phyloP scores from a whole-genome alignment of 179 eudicot genomes.

The Spergularia azorica region DNA sequence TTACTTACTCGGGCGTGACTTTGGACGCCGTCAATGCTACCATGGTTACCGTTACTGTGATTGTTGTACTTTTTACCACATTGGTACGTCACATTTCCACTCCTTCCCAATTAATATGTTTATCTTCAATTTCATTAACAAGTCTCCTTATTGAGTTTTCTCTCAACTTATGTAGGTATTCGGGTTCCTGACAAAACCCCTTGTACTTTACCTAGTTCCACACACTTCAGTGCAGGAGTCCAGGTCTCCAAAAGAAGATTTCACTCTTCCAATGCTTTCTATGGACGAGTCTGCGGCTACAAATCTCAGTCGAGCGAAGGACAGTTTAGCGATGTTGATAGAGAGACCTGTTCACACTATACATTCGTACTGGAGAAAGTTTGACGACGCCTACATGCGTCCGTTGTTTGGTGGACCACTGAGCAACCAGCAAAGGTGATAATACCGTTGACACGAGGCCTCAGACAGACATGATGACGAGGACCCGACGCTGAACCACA shows the following conservation, averaged over 20 bases:
- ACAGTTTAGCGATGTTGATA: constrained; percentile 69
- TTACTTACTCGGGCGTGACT: constrained; percentile 78
- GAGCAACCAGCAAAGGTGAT: constrained; percentile 15
- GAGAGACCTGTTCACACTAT: constrained; percentile 88
- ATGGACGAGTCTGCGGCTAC: constrained; percentile 72
- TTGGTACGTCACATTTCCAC: constrained; percentile 38
- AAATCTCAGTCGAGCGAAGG: constrained; percentile 66
- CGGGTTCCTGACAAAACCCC: constrained; percentile 87
- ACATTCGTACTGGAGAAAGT: constrained; percentile 89
- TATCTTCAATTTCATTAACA: neutral
- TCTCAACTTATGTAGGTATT: constrained; percentile 53
- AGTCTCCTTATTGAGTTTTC: neutral
- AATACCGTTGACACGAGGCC: too few relatives aligned
- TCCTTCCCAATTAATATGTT: neutral
- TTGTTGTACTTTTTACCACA: constrained; percentile 90
- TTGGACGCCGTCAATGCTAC: constrained; percentile 67
- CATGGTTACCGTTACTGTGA: constrained; percentile 77
- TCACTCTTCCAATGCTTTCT: constrained; percentile 74
- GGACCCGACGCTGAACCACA: too few relatives aligned
- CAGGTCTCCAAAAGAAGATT: constrained; percentile 57
- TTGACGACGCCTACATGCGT: constrained; percentile 85
- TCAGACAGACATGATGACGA: too few relatives aligned
- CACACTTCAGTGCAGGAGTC: constrained; percentile 43
- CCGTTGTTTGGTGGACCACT: constrained; percentile 69
- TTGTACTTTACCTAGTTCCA: constrained; percentile 60